phyloP scores from a whole-genome alignment of 1,284 basidiomycete genomes.

The Malassezia caprae region DNA sequence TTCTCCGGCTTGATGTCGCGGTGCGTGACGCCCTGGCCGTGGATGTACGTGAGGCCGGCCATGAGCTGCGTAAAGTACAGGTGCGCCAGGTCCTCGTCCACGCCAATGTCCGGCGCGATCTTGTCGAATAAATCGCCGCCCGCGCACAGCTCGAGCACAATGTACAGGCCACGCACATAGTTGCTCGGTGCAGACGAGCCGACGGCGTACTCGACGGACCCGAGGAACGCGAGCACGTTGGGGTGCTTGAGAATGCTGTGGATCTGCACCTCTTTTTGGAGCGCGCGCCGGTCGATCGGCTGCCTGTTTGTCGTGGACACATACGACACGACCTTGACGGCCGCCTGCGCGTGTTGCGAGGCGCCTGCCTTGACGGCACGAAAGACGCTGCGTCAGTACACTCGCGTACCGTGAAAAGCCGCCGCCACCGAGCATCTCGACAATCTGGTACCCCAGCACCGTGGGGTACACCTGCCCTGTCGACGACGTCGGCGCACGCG shows the following conservation, averaged over 20 bases:
- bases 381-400: constrained; percentile 32
- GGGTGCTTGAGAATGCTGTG: constrained; percentile 70
- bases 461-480: constrained; percentile 39
- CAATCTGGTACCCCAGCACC: constrained; percentile 40
- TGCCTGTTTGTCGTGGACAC: constrained; percentile 26
- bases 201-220: constrained; percentile 51
- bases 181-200: constrained; percentile 29
- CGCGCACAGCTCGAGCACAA: constrained; percentile 80
- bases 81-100: constrained; percentile 78
- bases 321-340: constrained; percentile 46
- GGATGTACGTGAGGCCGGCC: constrained; percentile 64
- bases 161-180: constrained; percentile 60
- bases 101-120: constrained; percentile 76
- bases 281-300: constrained; percentile 42
- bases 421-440: constrained; percentile 44
- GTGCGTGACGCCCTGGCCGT: constrained; percentile 56
- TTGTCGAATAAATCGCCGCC: constrained; percentile 97
- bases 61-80: constrained; percentile 84
- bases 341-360: constrained; percentile 30
- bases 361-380: constrained; percentile 33
- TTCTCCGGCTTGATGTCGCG: constrained; percentile 52
- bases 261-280: constrained; percentile 80
- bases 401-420: constrained; percentile 29
- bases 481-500: constrained; percentile 33
- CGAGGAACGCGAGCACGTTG: constrained; percentile 76